Percentiles rank a stretch among this genome's conserved stretches.
These are phyloP conservation scores for Amyloporia xantha DNA, from an alignment of 768 basidiomycete genomes.

Conservation along the genomic window DNA sequence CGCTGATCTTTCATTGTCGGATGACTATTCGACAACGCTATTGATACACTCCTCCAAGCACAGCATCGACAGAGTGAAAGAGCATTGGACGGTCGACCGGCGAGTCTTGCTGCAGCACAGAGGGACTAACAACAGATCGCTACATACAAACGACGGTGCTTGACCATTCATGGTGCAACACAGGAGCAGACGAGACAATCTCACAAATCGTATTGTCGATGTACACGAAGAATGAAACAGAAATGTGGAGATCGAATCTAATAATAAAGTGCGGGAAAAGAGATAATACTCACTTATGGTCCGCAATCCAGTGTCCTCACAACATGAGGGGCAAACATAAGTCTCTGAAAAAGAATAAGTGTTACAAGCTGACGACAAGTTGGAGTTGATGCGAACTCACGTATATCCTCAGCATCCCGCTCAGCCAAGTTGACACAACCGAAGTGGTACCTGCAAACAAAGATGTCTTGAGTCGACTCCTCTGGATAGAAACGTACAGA, in stretches of 20 bases:
- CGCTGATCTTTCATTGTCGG: background rate
- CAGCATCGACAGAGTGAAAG: background rate
- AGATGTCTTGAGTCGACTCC: background rate
- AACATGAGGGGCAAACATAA: constrained; percentile 52
- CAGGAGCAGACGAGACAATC: background rate
- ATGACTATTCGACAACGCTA: background rate
- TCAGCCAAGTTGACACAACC: constrained; percentile 60
- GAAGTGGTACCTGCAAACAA: constrained; percentile 68
- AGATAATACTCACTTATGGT: constrained; percentile 70
- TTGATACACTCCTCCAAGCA: background rate
- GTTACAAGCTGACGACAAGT: background rate
- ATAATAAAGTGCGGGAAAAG: constrained; percentile 1
- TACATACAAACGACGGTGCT: background rate
- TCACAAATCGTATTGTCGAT: constrained; percentile 12
- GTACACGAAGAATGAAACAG: constrained; percentile 23
- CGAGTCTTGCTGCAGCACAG: constrained; percentile 2
- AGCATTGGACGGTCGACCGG: background rate
- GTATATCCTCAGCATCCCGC: constrained; percentile 68
- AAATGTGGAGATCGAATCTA: constrained; percentile 1
- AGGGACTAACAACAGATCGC: background rate
- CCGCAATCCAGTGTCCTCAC: constrained; percentile 52
- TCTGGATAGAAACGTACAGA: background rate
- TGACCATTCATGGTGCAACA: constrained; percentile 3
- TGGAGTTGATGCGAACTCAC: constrained; percentile 39
- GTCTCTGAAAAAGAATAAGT: constrained; percentile 35